phyloP scores from a whole-genome alignment of 2,329 filamentous ascomycete genomes.

The Eutypa lata region DNA sequence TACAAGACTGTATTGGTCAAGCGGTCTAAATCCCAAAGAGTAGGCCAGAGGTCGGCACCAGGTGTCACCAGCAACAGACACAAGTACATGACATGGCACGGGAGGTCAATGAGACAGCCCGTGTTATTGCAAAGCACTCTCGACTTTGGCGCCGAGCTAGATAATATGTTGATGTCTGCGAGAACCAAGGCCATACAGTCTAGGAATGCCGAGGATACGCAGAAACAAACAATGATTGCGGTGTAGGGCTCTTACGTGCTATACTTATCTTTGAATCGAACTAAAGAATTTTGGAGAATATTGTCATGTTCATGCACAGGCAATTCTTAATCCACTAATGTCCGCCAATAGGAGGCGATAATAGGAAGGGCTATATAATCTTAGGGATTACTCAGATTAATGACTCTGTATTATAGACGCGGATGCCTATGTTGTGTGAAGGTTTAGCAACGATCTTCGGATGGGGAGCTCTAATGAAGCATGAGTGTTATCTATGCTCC shows the following conservation, averaged over 20 bases:
- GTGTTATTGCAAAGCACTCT: slow-evolving; percentile 14
- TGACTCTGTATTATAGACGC: no score
- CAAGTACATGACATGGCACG: slow-evolving; percentile 20
- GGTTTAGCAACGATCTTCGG: no score
- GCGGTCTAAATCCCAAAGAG: slow-evolving; percentile 1
- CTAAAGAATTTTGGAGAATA: no score
- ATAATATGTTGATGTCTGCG: slow-evolving; percentile 10
- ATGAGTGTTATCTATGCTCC: no score
- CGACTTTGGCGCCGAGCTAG: slow-evolving; percentile 15
- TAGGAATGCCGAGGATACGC: not conserved
- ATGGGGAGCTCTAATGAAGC: no score
- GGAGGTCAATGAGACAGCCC: slow-evolving; percentile 8
- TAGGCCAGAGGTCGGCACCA: not conserved
- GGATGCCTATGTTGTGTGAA: no score
- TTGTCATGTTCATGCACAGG: no score
- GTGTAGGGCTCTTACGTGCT: not conserved
- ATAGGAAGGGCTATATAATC: no score
- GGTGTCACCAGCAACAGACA: not conserved
- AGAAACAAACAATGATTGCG: not conserved
- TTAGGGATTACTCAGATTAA: no score
- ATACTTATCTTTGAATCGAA: not conserved
- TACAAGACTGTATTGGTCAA: slow-evolving; percentile 2
- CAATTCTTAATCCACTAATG: no score
- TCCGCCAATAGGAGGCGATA: no score
- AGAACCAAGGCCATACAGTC: not conserved